These are phyloP conservation scores for Scedosporium aurantiacum DNA, from an alignment of 2,329 filamentous ascomycete genomes.

Conservation along the genomic window DNA sequence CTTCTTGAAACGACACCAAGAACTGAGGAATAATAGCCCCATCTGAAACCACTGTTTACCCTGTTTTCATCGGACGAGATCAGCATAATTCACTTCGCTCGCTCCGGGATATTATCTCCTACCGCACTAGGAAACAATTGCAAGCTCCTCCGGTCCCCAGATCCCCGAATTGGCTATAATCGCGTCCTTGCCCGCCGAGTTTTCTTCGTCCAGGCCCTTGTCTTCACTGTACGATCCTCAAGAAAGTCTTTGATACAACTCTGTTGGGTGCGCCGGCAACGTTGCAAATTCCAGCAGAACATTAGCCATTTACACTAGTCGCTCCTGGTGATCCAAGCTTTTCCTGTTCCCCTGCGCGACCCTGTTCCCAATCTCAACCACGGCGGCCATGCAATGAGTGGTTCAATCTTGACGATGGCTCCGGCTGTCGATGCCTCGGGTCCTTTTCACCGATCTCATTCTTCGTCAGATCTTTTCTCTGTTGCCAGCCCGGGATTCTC, in stretches of 20 bases:
- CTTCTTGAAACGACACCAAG: neutral
- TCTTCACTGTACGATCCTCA: too few relatives aligned
- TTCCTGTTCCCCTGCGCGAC: constrained; percentile 7
- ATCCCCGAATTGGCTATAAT: too few relatives aligned
- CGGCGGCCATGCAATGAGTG: constrained; percentile 23
- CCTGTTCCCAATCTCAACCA: constrained; percentile 12
- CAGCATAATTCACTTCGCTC: constrained; percentile 8
- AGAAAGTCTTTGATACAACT: too few relatives aligned
- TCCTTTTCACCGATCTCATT: constrained; percentile 22
- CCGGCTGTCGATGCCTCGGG: constrained; percentile 22
- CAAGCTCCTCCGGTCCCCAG: constrained; percentile 7
- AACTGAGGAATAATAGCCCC: neutral
- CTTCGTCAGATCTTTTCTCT: constrained; percentile 18
- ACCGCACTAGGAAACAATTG: neutral
- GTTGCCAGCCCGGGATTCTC: constrained; percentile 5
- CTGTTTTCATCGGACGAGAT: constrained; percentile 18
- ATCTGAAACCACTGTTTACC: constrained; percentile 15
- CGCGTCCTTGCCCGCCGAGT: too few relatives aligned
- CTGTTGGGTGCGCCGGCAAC: neutral
- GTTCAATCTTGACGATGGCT: constrained; percentile 26
- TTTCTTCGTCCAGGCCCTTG: too few relatives aligned
- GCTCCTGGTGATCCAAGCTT: constrained; percentile 5
- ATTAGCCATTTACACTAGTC: constrained; percentile 6
- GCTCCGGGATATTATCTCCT: neutral
- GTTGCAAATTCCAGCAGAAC: neutral